Evolutionary conservation across 2,329 filamentous ascomycete genomes (phyloP), one percentile per base, ranked within the genome.

Genomic region (Fusarium nelsonii): DNA sequence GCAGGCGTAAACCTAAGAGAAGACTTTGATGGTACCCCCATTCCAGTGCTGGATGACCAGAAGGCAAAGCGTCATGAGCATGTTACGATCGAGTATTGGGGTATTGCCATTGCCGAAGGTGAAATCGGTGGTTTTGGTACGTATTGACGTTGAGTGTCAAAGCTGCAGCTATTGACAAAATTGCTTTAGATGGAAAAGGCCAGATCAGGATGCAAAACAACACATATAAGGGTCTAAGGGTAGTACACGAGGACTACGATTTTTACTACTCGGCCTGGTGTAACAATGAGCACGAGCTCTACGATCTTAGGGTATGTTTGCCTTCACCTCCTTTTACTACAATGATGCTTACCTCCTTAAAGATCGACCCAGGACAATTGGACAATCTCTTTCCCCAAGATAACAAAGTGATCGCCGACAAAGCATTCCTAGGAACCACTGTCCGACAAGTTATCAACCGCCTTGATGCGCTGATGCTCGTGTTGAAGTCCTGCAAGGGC

Each of bases 231-330:
- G 84, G 82, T 0, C 69, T 89, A 20, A 82, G 88, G n/a, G 76
- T 90, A 8, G 80, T 88, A 6, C 79, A 83, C 1, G 74, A 83
- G 3, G 77, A 79, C 6, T 91, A 91, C 72, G 87, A 85, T 70
- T 74, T 91, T 7, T 87, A 88, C 64, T 92, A 92, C 71, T 84
- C 88, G 0, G 87, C 91, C 0, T 92, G 90, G 89, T 92, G 90
- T 73, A 90, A 79, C 15, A 88, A 88, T 52, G 89, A 91, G 72
- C 85, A 87, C 57, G 89, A 92, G 74, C 82, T 91, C 3, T 92
- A 91, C 73, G 84, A 91, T 65, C 72, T 90, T 39, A 84, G 81
- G 71, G 87, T 73, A 63, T 9, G 71, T 48, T 7, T 20, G 4
- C 4, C 8, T 4, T 10, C 5, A 28, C 6, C 18, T 6, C 1